Evolutionary conservation across 2,329 filamentous ascomycete species (phyloP).

Genomic region (Beauveria sp.): DNA sequence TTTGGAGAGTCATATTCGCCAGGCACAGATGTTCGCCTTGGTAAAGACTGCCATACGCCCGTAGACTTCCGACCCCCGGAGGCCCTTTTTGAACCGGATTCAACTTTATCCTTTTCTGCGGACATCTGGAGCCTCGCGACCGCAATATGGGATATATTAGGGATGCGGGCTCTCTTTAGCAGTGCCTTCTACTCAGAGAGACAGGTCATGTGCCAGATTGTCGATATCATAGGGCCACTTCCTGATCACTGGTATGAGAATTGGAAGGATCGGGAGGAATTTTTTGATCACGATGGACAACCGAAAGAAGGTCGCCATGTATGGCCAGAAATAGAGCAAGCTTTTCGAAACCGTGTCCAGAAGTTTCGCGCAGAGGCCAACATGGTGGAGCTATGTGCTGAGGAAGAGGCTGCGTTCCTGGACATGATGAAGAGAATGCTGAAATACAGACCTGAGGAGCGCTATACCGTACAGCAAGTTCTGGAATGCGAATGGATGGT

Average conservation of each 20-base stretch:
- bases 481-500: slow-evolving; percentile 13
- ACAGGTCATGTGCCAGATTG: neutral
- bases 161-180: slow-evolving; percentile 5
- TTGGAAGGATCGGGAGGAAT: neutral
- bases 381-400: neutral
- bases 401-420: slow-evolving; percentile 12
- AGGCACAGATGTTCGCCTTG: neutral
- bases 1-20: slow-evolving; percentile 1
- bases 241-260: slow-evolving; percentile 6
- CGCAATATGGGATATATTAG: slow-evolving; percentile 3
- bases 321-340: neutral
- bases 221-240: slow-evolving; percentile 11
- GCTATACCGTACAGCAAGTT: slow-evolving; percentile 5
- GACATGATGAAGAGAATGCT: slow-evolving; percentile 13
- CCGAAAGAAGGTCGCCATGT: neutral
- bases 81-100: neutral
- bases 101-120: neutral
- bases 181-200: neutral
- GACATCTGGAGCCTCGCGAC: slow-evolving; percentile 9
- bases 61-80: neutral
- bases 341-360: slow-evolving; percentile 11
- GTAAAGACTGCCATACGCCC: neutral
- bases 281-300: neutral
- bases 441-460: slow-evolving; percentile 6
- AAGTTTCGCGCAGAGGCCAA: slow-evolving; percentile 7